Base-by-base conservation (phyloP, 441 rosid species). In the Euphorbia celastroides region DNA sequence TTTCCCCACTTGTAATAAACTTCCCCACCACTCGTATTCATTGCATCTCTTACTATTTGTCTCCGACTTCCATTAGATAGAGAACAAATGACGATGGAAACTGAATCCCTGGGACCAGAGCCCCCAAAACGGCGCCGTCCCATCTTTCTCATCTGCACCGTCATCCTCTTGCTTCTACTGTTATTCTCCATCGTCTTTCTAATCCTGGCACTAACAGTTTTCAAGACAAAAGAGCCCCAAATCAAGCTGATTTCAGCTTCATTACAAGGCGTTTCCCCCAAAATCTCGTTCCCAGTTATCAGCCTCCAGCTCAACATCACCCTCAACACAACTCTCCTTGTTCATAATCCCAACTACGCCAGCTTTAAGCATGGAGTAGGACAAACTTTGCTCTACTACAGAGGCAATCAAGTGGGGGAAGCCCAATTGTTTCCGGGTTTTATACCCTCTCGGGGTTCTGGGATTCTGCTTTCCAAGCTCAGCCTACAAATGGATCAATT, bases 361-460 rank as follows among this genome's bases (percentile, higher is more conserved):
- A 81, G 78, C 58, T 83, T 91, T 72, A 62, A 75, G 67, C 86
- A 85, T 70, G 82, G 83, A 2, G 20, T 62, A 0, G 90, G 93
- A 1, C 73, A 78, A 68, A 79, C 73, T 62, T 14, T 62, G 28
- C 72, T 91, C 51, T 14, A 63, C 0, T 88, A 83, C 59, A 58
- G 67, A 50, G 82, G 74, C 2, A 59, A 13, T 0, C 69, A 78
- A 55, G 79, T 88, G 17, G 90, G 93, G 14, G 84, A 83, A 52
- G 86, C 81, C 0, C 81, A 81, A 17, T 54, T 87, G 38, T 61
- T 60, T 42, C 75, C 93, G 0, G 90, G 89, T 12, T 19, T 63
- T 26, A 72, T 88, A 14, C 92, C 86, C 0, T 81, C 90, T 0
- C 74, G 54, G 74, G 82, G 84, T 9, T 70, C 82, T 0, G 61